Percentiles rank a stretch among this genome's conserved stretches.
phyloP scores from a whole-genome alignment of 2,329 filamentous ascomycete genomes.

The Whalleya microplaca region DNA sequence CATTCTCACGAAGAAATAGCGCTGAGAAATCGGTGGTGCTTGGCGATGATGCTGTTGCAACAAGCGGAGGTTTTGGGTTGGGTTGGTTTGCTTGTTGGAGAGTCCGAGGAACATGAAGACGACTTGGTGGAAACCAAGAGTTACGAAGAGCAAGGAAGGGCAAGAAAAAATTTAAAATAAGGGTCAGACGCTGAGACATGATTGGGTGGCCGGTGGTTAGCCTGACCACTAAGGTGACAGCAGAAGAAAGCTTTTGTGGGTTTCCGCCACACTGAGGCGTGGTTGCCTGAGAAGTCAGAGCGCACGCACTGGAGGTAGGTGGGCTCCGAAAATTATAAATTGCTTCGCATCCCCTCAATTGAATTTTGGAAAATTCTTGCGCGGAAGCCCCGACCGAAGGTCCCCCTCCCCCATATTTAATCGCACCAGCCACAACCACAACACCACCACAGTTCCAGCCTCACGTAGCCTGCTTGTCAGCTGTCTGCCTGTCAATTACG shows the following conservation, averaged over 20 bases:
- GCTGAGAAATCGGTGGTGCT: constrained; percentile 6
- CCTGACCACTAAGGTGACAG: constrained; percentile 34
- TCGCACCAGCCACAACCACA: constrained; percentile 30
- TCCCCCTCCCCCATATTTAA: constrained; percentile 44
- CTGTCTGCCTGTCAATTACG: constrained; percentile 30
- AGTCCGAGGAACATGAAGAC: constrained; percentile 29
- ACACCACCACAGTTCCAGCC: constrained; percentile 33
- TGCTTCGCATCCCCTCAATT: constrained; percentile 57
- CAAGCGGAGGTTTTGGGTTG: constrained; percentile 11
- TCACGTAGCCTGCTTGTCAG: no score
- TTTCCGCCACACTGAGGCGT: constrained; percentile 39
- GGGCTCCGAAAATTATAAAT: constrained; percentile 58
- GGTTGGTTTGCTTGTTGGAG: constrained; percentile 5
- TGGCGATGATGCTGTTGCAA: not conserved
- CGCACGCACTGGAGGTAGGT: constrained; percentile 32
- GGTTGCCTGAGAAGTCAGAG: constrained; percentile 33
- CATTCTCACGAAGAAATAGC: not conserved
- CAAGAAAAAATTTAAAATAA: constrained; percentile 34
- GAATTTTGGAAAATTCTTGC: constrained; percentile 52
- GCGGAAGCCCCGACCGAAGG: constrained; percentile 61
- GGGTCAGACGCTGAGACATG: constrained; percentile 24
- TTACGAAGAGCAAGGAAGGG: constrained; percentile 27
- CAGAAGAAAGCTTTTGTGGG: constrained; percentile 33
- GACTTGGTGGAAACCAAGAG: constrained; percentile 35
- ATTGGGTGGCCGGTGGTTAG: constrained; percentile 32